phyloP scores from a whole-genome alignment of 352 stramenopile species.

The Globisporangium rhizosaccharum region DNA sequence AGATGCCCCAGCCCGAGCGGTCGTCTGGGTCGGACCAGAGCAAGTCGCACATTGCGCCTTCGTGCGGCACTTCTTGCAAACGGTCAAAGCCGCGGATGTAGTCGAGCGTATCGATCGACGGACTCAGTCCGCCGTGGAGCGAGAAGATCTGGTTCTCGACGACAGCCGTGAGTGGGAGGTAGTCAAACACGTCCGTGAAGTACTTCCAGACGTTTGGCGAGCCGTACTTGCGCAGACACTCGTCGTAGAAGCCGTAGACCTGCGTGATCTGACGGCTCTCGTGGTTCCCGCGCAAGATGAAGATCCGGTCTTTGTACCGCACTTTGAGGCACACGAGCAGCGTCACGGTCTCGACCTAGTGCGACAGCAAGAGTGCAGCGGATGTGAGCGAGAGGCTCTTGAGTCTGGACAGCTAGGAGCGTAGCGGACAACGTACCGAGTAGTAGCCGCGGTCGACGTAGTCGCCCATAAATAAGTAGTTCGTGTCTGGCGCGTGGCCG shows the following conservation, averaged over 20 bases:
- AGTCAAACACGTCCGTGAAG: constrained; percentile 93
- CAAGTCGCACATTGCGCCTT: constrained; percentile 98
- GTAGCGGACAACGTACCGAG: constrained; percentile 37
- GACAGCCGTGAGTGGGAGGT: constrained; percentile 93
- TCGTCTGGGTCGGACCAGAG: constrained; percentile 97
- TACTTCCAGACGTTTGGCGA: constrained; percentile 67
- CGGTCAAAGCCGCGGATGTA: constrained; percentile 92
- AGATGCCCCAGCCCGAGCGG: constrained; percentile 93
- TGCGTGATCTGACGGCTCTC: constrained; percentile 96
- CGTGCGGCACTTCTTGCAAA: constrained; percentile 95
- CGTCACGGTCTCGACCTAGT: constrained; percentile 82
- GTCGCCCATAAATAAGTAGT: constrained; percentile 99
- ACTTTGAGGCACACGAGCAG: constrained; percentile 94
- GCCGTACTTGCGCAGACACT: constrained; percentile 99
- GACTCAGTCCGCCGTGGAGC: constrained; percentile 85
- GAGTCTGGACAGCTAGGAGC: neutral
- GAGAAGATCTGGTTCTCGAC: constrained; percentile 92
- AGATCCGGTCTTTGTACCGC: constrained; percentile 90
- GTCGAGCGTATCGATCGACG: constrained; percentile 90
- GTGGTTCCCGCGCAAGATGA: constrained; percentile 91
- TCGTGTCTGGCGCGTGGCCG: constrained; percentile 87
- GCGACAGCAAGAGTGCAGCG: neutral
- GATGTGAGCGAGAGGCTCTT: neutral
- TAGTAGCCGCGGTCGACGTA: constrained; percentile 99
- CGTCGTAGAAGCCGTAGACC: constrained; percentile 98